Evolutionary conservation across 345 rosid species (phyloP), one percentile per base, ranked within the genome.

Genomic region (Arabis hirsuta): DNA sequence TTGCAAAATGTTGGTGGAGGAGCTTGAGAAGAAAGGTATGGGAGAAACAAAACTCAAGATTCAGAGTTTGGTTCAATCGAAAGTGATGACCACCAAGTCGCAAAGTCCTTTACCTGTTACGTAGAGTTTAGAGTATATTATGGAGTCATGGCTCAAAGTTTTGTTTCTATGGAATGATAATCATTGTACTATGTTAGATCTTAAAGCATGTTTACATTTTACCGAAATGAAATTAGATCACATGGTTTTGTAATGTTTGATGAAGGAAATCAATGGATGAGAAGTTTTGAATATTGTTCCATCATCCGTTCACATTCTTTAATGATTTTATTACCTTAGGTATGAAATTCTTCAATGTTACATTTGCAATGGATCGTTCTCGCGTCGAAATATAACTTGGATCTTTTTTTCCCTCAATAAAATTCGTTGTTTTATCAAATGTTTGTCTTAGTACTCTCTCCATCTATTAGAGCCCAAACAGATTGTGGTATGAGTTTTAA

Each of bases 21-120:
- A 83, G 78, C 92, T 93, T 66, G 83, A 85, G 61, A 36, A 55
- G 69, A 82, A 76, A 65, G 78, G 77, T 36, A 79, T 86, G 88
- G 56, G 16, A 26, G 84, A 85, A 38, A 79, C 80, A 20, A 85
- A 82, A 79, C 78, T 81, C 67, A 77, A 68, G 55, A 69, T 84
- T 65, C 85, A 87, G 73, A 73, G 62, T 61, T 74, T 86, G 80
- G 81, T 90, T 61, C 69, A 61, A 2, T 45, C 62, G 4, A 65
- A 55, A 55, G 58, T 0, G 14, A 50, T 58, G 43, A n/a, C 43
- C 5, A n/a, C 43, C 7, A 31, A 59, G 34, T 20, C 61, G 2
- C 43, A 7, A 9, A 50, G 58, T 56, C 55, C 53, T 26, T 12
- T 32, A 32, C 51, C 55, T 62, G 45, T 54, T 71, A 4, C 41